Percentiles rank a stretch among this genome's conserved stretches.
phyloP scores from a whole-genome alignment of 352 stramenopile genomes.

The Phytopythium montanum region DNA sequence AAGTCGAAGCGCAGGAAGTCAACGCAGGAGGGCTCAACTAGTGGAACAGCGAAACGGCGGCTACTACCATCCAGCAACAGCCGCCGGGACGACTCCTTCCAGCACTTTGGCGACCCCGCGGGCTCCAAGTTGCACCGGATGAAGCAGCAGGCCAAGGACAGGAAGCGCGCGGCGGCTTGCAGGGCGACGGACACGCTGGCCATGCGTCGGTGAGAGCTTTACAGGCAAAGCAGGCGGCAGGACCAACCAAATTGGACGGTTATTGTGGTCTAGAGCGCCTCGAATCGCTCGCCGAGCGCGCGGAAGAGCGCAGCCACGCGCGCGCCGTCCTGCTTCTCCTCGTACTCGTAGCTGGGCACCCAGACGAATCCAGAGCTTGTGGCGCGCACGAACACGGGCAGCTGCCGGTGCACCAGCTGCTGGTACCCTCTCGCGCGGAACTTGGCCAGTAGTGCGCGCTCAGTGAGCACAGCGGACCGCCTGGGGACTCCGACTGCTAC shows the following conservation, averaged over 20 bases:
- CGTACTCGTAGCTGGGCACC: conserved; percentile 76
- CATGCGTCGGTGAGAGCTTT: not conserved
- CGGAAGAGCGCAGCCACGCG: conserved; percentile 19
- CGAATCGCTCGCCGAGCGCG: not conserved
- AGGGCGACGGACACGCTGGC: not conserved
- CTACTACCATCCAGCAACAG: not conserved
- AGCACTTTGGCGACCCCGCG: conserved; percentile 57
- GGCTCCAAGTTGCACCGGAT: conserved; percentile 52
- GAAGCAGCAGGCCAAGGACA: conserved; percentile 12
- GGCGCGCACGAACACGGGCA: conserved; percentile 66
- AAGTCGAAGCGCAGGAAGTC: conserved; percentile 13
- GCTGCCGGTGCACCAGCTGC: conserved; percentile 68
- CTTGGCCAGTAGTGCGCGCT: conserved; percentile 29
- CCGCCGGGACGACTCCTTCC: conserved; percentile 32
- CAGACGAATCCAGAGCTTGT: conserved; percentile 68
- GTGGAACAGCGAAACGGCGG: not conserved
- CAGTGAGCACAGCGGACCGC: conserved; percentile 30
- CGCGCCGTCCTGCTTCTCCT: conserved; percentile 37
- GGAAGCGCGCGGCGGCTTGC: not conserved
- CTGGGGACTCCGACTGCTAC: conserved; percentile 12
- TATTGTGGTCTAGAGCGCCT: not conserved
- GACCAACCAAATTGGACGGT: not conserved
- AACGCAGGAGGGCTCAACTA: not conserved
- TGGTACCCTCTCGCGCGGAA: conserved; percentile 65
- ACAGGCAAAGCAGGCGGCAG: not conserved